Evolutionary conservation across 768 basidiomycete species (phyloP), one percentile per base, ranked within the genome.

Genomic region (Amanita thiersii): DNA sequence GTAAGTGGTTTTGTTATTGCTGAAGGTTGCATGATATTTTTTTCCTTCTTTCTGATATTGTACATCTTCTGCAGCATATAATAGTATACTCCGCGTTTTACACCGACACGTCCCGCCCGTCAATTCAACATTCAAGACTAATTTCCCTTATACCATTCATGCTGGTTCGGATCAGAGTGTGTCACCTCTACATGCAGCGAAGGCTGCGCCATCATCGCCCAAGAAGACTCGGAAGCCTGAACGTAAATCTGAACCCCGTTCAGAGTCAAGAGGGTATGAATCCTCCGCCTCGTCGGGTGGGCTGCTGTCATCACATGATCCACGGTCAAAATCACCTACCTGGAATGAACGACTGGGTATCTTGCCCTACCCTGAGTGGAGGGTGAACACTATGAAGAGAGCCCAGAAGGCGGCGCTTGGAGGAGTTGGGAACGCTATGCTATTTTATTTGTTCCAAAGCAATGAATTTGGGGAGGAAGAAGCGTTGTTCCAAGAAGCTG

Each of bases 31-130:
- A 12, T 10, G 15, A n/a, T 41, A 14, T 31, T 11, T 19, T 14
- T 30, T 30, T 30, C 29, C 14, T 30, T 30, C 29, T 30, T 30
- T 30, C 9, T 30, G 9, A 30, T 30, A 14, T 30, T 30, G 9
- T 30, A 30, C 14, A 30, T 30, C 8, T 4, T 12, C 1, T 10
- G 3, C 34, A 64, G 65, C 65, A 1, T 63, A 63, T 47, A 58
- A 55, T n/a, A 60, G 53, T 7, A 53, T 65, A 5, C 53, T 65
- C 5, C 65, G 64, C 21, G 55, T 66, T 39, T 56, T 65, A 19
- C 64, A 65, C 37, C 64, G 65, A 2, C 52, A 56, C 4, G 52
- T 51, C 3, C 45, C 50, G n/a, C 41, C 47, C 7, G 18, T 26
- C 17, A 25, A 20, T 12, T 39, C 38, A 4, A 5, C 38, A 18